phyloP scores from a whole-genome alignment of 257 asterid genomes.

The Penstemon eatonii region DNA sequence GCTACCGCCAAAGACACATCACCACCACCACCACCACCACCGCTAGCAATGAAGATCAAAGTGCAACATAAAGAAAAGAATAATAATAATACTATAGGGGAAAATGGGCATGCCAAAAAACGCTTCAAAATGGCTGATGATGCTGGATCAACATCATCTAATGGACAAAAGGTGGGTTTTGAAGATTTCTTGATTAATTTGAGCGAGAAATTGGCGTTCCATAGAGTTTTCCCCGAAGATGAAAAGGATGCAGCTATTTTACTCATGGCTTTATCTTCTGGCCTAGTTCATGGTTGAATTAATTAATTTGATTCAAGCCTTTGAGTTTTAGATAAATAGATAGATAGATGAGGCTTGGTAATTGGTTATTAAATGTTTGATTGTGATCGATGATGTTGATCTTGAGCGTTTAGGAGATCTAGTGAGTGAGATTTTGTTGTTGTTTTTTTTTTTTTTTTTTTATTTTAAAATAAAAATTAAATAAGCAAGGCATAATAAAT shows the following conservation, averaged over 20 bases:
- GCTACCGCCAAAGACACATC: conserved; percentile 14
- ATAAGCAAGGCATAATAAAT: too few relatives aligned
- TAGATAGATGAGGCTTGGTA: too few relatives aligned
- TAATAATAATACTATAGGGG: conserved; percentile 16
- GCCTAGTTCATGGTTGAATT: conserved; percentile 65
- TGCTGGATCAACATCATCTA: not conserved
- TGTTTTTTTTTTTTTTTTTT: too few relatives aligned
- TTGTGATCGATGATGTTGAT: too few relatives aligned
- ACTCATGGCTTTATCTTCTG: conserved; percentile 90
- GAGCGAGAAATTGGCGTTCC: conserved; percentile 65
- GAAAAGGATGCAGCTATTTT: conserved; percentile 95
- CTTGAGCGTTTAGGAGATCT: too few relatives aligned
- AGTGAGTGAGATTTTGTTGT: too few relatives aligned
- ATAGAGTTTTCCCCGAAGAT: conserved; percentile 82
- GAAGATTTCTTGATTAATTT: conserved; percentile 79
- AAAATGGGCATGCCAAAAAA: conserved; percentile 50
- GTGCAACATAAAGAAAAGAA: conserved; percentile 43
- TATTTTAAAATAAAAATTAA: too few relatives aligned
- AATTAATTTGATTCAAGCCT: too few relatives aligned
- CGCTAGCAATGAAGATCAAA: not conserved
- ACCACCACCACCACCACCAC: conserved; percentile 13
- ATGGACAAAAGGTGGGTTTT: conserved; percentile 4
- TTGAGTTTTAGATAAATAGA: too few relatives aligned
- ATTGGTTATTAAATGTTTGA: too few relatives aligned
- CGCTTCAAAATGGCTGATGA: conserved; percentile 39